Conservation (phyloP, 2,329 filamentous ascomycete species). For the Botrytis medusae region DNA sequence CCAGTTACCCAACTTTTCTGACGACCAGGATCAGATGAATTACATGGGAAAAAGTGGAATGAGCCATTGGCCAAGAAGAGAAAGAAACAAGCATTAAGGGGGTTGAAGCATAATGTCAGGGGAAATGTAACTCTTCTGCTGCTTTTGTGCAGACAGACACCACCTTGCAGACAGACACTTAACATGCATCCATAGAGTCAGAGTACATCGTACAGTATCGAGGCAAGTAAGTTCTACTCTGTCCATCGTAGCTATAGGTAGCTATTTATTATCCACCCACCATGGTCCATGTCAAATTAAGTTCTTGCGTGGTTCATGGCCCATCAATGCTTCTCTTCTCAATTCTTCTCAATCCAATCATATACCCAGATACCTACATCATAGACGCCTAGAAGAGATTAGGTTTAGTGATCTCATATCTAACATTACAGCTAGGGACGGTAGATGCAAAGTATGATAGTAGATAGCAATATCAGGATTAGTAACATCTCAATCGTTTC, state of each 20-base stretch:
- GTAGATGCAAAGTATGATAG: not conserved
- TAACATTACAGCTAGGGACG: not conserved
- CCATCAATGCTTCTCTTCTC: not conserved
- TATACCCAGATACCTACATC: not conserved
- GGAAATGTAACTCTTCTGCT: constrained; percentile 1
- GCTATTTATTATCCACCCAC: not conserved
- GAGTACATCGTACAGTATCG: not conserved
- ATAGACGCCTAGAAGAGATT: not conserved
- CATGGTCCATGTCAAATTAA: not conserved
- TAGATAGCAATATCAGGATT: not conserved
- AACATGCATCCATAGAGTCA: not conserved
- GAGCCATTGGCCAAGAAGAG: not conserved
- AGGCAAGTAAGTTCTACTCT: no score
- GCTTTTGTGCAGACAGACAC: not conserved
- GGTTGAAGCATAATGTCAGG: constrained; percentile 5
- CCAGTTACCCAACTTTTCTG: not conserved
- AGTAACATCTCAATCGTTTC: not conserved
- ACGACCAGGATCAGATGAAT: not conserved
- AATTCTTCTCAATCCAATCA: not conserved
- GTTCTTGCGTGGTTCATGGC: no score
- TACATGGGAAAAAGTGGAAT: not conserved
- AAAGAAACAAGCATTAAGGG: constrained; percentile 1
- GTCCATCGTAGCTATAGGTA: no score
- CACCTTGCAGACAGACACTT: not conserved
- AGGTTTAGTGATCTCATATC: not conserved